Evolutionary conservation across 352 stramenopile genomes (phyloP).

Genomic region (Phytophthora lateralis): DNA sequence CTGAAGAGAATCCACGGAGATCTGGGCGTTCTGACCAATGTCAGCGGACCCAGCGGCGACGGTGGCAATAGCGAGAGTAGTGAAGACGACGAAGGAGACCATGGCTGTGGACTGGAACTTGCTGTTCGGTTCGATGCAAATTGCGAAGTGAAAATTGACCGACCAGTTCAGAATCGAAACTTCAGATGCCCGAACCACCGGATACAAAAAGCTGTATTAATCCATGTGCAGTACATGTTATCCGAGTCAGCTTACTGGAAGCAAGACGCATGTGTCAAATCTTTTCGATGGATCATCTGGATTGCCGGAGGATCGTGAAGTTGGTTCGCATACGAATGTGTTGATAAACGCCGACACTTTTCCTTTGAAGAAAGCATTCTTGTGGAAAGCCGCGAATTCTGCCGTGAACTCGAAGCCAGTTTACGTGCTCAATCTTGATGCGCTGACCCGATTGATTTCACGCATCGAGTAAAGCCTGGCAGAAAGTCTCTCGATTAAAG

Average conservation of each 20-base stretch:
- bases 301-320: constrained; percentile 17
- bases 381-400: constrained; percentile 4
- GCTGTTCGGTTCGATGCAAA: constrained; percentile 3
- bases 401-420: background rate
- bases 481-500: no score
- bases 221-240: no score
- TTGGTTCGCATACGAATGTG: constrained; percentile 1
- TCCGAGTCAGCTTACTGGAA: constrained; percentile 12
- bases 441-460: background rate
- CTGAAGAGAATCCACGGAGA: constrained; percentile 19
- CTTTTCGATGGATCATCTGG: constrained; percentile 5
- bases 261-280: constrained; percentile 9
- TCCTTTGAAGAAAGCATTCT: background rate
- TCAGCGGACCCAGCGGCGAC: constrained; percentile 23
- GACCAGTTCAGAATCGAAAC: background rate
- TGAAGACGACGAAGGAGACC: constrained; percentile 17
- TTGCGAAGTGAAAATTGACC: constrained; percentile 13
- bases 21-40: constrained; percentile 10
- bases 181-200: constrained; percentile 12
- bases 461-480: no score
- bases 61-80: constrained; percentile 7
- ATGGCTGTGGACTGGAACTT: constrained; percentile 8
- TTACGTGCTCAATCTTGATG: background rate
- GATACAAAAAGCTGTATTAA: background rate
- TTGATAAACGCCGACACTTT: background rate